Percentiles rank a stretch among this genome's conserved stretches.
phyloP scores from a whole-genome alignment of 306 rosid genomes.

The Cucumis cinereus region DNA sequence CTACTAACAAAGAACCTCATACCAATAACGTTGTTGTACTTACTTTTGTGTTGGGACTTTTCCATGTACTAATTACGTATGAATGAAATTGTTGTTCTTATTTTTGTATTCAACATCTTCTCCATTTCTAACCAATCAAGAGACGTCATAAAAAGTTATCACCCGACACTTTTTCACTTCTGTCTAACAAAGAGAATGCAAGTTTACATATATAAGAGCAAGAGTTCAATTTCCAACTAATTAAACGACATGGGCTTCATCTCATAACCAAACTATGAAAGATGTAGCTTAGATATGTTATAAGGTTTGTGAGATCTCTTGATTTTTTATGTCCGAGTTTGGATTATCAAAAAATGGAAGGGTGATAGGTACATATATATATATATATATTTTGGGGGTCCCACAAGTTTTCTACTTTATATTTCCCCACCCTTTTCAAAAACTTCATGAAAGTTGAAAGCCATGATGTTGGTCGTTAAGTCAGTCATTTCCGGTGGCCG shows the following conservation, averaged over 20 bases:
- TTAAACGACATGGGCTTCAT: too few relatives aligned
- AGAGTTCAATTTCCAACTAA: background rate
- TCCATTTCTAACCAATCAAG: too few relatives aligned
- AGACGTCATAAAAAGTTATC: too few relatives aligned
- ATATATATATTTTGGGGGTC: conserved; percentile 9
- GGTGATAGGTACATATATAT: too few relatives aligned
- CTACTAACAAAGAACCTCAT: background rate
- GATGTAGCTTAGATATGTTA: too few relatives aligned
- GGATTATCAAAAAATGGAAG: too few relatives aligned
- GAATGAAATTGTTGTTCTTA: background rate
- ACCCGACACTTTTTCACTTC: background rate
- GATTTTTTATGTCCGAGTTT: too few relatives aligned
- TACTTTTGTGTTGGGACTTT: background rate
- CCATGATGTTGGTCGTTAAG: conserved; percentile 35
- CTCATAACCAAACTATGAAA: too few relatives aligned
- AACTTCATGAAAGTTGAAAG: conserved; percentile 22
- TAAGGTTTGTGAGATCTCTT: too few relatives aligned
- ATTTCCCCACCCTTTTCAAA: conserved; percentile 38
- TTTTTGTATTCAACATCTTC: background rate
- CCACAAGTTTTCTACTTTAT: conserved; percentile 31
- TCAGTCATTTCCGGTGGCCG: conserved; percentile 30
- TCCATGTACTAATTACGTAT: too few relatives aligned
- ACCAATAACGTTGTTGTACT: background rate
- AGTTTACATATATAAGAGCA: background rate
- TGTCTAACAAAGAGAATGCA: background rate